These are phyloP conservation scores for Chlamydomonas schloesseri DNA, from an alignment of 139 green algal species.

Conservation along the genomic window DNA sequence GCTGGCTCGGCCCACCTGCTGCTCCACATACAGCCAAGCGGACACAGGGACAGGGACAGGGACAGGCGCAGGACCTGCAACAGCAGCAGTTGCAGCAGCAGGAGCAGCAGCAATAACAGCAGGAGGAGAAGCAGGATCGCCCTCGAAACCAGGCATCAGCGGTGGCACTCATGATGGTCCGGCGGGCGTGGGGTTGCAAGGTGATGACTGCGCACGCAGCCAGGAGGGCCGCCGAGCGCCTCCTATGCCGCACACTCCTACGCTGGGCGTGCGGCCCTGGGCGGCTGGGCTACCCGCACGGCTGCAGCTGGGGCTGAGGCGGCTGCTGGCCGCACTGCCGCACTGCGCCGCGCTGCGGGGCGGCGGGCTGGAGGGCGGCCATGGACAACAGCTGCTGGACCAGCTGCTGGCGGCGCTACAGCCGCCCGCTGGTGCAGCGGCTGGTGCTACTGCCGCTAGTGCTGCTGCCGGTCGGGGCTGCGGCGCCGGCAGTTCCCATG, in stretches of 20 bases:
- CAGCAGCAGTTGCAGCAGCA: not conserved
- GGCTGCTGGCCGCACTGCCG: not conserved
- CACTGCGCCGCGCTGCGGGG: not conserved
- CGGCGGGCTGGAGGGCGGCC: not conserved
- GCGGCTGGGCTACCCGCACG: not conserved
- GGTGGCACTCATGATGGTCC: too few relatives aligned
- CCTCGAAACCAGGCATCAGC: too few relatives aligned
- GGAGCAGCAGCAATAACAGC: not conserved
- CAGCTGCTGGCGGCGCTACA: not conserved
- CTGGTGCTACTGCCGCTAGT: not conserved
- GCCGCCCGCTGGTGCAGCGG: not conserved
- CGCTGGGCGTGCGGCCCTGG: not conserved
- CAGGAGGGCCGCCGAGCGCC: too few relatives aligned
- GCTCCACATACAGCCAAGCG: too few relatives aligned
- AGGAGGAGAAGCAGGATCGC: too few relatives aligned
- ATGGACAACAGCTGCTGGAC: not conserved
- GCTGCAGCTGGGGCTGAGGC: not conserved
- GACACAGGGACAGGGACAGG: not conserved
- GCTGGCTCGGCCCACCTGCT: not conserved
- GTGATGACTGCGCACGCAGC: too few relatives aligned
- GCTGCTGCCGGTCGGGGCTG: not conserved
- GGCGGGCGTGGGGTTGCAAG: too few relatives aligned
- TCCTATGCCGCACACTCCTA: too few relatives aligned
- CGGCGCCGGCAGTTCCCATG: not conserved
- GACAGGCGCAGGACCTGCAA: not conserved